These are phyloP conservation scores for Trametes cinnabarina DNA, from an alignment of 768 basidiomycete species.

Conservation along the genomic window DNA sequence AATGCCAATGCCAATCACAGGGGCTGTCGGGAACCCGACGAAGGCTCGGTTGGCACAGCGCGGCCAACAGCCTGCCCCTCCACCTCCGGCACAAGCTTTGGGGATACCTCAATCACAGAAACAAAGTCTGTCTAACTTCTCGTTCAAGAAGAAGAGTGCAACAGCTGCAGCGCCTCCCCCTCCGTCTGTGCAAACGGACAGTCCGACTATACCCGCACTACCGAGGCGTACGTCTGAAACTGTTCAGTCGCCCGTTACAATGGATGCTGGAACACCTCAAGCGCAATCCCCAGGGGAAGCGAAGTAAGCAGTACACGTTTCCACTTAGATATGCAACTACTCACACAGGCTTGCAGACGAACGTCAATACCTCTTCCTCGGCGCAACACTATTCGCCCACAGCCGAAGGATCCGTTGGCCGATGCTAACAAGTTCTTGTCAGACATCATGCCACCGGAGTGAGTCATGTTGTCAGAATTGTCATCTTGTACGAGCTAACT, in stretches of 20 bases:
- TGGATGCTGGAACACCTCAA: neutral
- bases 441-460: constrained; percentile 42
- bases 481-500: constrained; percentile 9
- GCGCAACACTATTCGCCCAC: neutral
- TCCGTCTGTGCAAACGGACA: neutral
- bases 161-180: neutral
- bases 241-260: constrained; percentile 9
- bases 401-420: constrained; percentile 9
- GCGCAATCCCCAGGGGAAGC: neutral
- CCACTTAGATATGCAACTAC: neutral
- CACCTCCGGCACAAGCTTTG: neutral
- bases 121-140: neutral
- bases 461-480: constrained; percentile 8
- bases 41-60: constrained; percentile 21
- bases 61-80: neutral
- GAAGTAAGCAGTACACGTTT: neutral
- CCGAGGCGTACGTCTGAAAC: neutral
- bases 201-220: neutral
- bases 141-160: constrained; percentile 20
- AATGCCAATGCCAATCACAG: constrained; percentile 13
- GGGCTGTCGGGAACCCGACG: constrained; percentile 13
- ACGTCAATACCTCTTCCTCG: constrained; percentile 7
- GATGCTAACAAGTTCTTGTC: constrained; percentile 39
- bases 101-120: neutral
- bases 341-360: neutral